Evolutionary conservation across 2,329 filamentous ascomycete genomes (phyloP).

Genomic region (Neofusicoccum cordaticola): DNA sequence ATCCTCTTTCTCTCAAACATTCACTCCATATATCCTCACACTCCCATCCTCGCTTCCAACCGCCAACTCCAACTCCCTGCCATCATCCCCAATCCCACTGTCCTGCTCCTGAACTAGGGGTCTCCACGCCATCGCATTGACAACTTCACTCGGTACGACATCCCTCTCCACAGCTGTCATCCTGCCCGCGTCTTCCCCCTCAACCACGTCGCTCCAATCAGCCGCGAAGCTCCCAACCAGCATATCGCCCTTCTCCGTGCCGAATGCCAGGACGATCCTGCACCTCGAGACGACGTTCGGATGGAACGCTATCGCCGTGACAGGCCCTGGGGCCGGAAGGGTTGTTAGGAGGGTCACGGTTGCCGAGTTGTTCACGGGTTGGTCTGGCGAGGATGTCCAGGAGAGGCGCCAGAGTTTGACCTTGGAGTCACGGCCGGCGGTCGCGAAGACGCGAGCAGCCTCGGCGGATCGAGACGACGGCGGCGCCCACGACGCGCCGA

Average conservation of each 20-base stretch:
- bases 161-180: conserved; percentile 21
- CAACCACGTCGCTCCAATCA: conserved; percentile 20
- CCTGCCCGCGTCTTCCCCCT: conserved; percentile 20
- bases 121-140: conserved; percentile 36
- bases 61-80: conserved; percentile 30
- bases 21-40: conserved; percentile 31
- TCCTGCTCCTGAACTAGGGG: conserved; percentile 17
- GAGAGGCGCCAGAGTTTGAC: conserved; percentile 59
- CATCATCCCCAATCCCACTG: not conserved
- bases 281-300: not conserved
- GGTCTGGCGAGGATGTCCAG: conserved; percentile 15
- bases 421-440: conserved; percentile 83
- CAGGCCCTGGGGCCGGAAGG: conserved; percentile 25
- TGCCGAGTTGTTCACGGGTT: no score
- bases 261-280: conserved; percentile 29
- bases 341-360: conserved; percentile 22
- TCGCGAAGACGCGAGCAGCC: conserved; percentile 63
- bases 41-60: conserved; percentile 43
- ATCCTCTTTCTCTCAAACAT: not conserved
- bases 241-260: conserved; percentile 32
- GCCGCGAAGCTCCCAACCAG: not conserved
- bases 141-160: conserved; percentile 26
- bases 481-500: conserved; percentile 82
- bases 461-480: not conserved
- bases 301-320: conserved; percentile 34